Percentiles rank a stretch among this genome's conserved stretches.
phyloP scores from a whole-genome alignment of 2,329 filamentous ascomycete genomes.

The Calonectria montana region DNA sequence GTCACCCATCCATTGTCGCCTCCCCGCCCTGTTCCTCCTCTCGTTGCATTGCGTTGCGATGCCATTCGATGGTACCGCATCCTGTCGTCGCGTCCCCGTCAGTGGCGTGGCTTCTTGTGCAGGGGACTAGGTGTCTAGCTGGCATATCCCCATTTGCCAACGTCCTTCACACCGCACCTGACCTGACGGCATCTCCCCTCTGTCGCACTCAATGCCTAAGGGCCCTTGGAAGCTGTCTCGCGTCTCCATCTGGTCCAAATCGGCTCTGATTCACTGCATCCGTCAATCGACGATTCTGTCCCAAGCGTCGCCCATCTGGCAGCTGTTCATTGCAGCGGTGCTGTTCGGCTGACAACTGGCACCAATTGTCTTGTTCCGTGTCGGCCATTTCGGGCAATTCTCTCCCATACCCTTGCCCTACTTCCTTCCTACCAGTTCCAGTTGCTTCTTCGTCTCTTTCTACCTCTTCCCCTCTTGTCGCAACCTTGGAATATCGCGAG shows the following conservation, averaged over 20 bases:
- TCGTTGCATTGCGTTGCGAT: background rate
- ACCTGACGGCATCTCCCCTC: conserved; percentile 33
- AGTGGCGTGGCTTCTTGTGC: conserved; percentile 40
- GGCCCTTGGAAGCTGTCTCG: conserved; percentile 9
- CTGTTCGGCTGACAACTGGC: conserved; percentile 21
- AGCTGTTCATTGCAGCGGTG: conserved; percentile 8
- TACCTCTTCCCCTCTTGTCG: background rate
- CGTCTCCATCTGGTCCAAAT: background rate
- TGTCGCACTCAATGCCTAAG: conserved; percentile 27
- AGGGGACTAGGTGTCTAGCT: conserved; percentile 36
- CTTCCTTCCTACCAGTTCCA: conserved; percentile 7
- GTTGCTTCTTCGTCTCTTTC: background rate
- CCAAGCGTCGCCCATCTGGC: conserved; percentile 4
- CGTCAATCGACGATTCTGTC: conserved; percentile 2
- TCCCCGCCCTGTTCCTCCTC: background rate
- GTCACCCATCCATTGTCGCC: background rate
- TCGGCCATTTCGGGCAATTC: conserved; percentile 17
- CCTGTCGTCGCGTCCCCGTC: conserved; percentile 14
- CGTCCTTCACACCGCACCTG: conserved; percentile 37
- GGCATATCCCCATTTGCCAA: conserved; percentile 42
- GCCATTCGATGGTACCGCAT: background rate
- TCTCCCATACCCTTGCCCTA: background rate
- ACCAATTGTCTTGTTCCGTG: conserved; percentile 17
- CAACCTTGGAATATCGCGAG: background rate
- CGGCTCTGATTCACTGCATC: conserved; percentile 27